Conservation (phyloP, 2,329 filamentous ascomycete species). For the Uncinocarpus reesii region DNA sequence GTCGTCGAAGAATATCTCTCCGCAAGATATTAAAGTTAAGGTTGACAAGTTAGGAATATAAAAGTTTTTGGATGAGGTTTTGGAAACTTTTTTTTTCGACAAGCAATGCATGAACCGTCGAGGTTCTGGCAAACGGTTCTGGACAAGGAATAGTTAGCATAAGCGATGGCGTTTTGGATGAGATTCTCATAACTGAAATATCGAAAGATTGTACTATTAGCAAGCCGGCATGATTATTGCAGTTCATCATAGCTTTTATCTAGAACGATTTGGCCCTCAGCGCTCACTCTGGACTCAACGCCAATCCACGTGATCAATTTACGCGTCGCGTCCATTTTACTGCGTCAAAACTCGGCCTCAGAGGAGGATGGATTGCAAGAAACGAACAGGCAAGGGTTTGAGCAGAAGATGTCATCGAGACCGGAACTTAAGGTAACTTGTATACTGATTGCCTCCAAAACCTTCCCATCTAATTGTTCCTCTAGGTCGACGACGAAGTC, state of each 20-base stretch:
- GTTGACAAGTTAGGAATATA: slow-evolving; percentile 18
- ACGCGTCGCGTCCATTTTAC: slow-evolving; percentile 2
- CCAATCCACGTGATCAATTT: slow-evolving; percentile 15
- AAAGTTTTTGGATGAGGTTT: neutral
- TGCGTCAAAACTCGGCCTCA: neutral
- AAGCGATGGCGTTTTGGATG: slow-evolving; percentile 4
- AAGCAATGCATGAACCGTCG: neutral
- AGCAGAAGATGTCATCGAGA: slow-evolving; percentile 11
- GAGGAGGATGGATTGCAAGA: neutral
- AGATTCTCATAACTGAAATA: too few species aligned
- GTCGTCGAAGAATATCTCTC: slow-evolving; percentile 29
- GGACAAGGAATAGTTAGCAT: neutral
- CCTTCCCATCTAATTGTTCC: slow-evolving; percentile 13
- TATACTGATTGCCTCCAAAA: neutral
- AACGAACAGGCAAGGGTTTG: neutral
- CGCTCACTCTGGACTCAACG: too few species aligned
- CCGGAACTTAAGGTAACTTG: slow-evolving; percentile 14
- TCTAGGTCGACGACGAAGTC: slow-evolving; percentile 83
- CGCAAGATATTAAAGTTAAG: slow-evolving; percentile 29
- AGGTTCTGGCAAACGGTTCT: neutral
- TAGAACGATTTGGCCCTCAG: too few species aligned
- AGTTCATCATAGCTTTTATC: neutral
- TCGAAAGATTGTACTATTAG: neutral
- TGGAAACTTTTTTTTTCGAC: neutral
- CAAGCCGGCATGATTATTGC: neutral